These are phyloP conservation scores for Alternaria sp. DNA, from an alignment of 2,329 filamentous ascomycete genomes.

Conservation along the genomic window DNA sequence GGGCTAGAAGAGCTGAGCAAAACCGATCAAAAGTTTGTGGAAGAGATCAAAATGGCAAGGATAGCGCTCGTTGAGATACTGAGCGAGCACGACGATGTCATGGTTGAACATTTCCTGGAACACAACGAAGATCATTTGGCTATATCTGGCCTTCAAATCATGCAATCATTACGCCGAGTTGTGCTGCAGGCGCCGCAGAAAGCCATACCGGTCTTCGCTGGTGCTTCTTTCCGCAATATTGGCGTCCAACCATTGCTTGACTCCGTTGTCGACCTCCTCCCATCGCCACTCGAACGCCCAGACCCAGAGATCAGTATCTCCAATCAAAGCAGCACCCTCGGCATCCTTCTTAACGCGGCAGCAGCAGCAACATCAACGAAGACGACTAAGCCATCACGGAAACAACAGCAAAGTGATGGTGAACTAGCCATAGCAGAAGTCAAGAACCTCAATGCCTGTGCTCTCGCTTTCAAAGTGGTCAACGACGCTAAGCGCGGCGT, in stretches of 20 bases:
- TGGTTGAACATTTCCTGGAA: conserved; percentile 86
- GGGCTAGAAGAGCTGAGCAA: conserved; percentile 63
- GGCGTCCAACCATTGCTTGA: conserved; percentile 92
- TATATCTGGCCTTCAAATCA: conserved; percentile 72
- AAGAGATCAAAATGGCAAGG: conserved; percentile 78
- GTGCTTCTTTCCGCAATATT: conserved; percentile 91
- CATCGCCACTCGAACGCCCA: conserved; percentile 80
- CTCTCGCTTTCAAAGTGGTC: conserved; percentile 89
- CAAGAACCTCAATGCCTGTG: conserved; percentile 73
- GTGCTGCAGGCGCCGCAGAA: conserved; percentile 72
- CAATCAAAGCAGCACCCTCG: conserved; percentile 62
- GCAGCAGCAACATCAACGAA: conserved; percentile 36
- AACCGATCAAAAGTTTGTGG: conserved; percentile 61
- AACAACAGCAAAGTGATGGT: conserved; percentile 16
- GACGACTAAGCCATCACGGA: conserved; percentile 23
- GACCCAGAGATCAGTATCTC: conserved; percentile 79
- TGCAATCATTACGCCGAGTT: conserved; percentile 75
- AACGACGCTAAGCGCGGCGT: conserved; percentile 86
- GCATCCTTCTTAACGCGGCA: conserved; percentile 54
- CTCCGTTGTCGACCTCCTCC: conserved; percentile 85
- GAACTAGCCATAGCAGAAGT: conserved; percentile 47
- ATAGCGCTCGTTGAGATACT: conserved; percentile 81
- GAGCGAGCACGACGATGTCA: conserved; percentile 85
- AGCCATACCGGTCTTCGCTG: conserved; percentile 88
- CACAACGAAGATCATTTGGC: conserved; percentile 74